Evolutionary conservation across 495 filamentous ascomycete genomes (phyloP).

Genomic region (Penicillium taxi): DNA sequence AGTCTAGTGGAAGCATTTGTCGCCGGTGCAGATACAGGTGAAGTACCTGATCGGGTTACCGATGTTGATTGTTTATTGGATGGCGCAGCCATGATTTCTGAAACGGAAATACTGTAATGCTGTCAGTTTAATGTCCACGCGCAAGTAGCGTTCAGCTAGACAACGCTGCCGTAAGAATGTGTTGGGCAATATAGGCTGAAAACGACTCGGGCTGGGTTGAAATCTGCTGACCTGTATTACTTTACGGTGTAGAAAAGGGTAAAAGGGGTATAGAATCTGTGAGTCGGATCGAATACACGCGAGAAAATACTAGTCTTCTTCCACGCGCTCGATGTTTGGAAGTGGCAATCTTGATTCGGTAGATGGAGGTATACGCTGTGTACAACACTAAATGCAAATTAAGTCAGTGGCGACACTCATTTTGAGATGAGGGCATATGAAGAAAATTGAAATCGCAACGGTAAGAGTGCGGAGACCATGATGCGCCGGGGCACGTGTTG

Average conservation of each 20-base stretch:
- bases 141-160: too few species aligned
- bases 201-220: too few species aligned
- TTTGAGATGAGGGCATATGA: background rate
- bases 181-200: background rate
- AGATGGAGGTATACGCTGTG: conserved; percentile 12
- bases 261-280: conserved; percentile 5
- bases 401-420: conserved; percentile 6
- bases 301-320: conserved; percentile 20
- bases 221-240: conserved; percentile 9
- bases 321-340: conserved; percentile 7
- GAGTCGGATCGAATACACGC: conserved; percentile 1
- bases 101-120: background rate
- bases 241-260: background rate
- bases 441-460: background rate
- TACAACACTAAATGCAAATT: conserved; percentile 6
- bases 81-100: conserved; percentile 29
- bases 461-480: background rate
- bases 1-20: conserved; percentile 53
- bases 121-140: background rate
- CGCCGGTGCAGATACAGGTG: too few species aligned
- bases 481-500: conserved; percentile 9
- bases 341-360: conserved; percentile 11
- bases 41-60: conserved; percentile 17
- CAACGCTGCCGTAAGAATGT: background rate
- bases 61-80: conserved; percentile 20